Conservation (phyloP, 2,329 filamentous ascomycete genomes). For the Beauveria rudraprayagi region DNA sequence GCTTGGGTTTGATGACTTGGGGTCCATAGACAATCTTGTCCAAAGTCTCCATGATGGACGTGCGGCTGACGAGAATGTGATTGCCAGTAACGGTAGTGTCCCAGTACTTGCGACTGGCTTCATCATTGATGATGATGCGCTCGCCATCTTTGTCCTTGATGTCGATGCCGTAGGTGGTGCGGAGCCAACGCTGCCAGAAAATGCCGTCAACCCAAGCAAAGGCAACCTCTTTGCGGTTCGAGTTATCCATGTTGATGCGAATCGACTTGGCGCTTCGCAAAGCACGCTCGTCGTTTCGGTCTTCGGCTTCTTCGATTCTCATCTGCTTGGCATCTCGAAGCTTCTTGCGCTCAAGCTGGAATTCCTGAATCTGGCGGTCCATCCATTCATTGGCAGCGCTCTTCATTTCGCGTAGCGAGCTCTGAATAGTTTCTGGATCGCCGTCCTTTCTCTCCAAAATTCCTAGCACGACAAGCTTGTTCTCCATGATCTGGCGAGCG, state of each 20-base stretch:
- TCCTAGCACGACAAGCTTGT: conserved; percentile 88
- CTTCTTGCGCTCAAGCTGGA: conserved; percentile 89
- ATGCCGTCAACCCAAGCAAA: conserved; percentile 97
- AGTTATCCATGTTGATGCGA: conserved; percentile 81
- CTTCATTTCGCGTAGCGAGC: conserved; percentile 83
- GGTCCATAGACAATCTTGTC: conserved; percentile 61
- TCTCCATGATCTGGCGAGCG: conserved; percentile 88
- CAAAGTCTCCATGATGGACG: conserved; percentile 82
- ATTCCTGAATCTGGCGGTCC: conserved; percentile 86
- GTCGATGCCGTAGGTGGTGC: conserved; percentile 89
- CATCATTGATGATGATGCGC: conserved; percentile 87
- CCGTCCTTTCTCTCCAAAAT: conserved; percentile 71
- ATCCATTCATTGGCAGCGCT: conserved; percentile 96
- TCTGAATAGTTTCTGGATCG: conserved; percentile 60
- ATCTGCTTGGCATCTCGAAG: conserved; percentile 90
- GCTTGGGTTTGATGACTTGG: conserved; percentile 66
- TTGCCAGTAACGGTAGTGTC: conserved; percentile 84
- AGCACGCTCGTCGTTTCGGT: conserved; percentile 82
- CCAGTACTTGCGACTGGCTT: conserved; percentile 87
- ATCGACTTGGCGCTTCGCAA: conserved; percentile 83
- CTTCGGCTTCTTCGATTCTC: conserved; percentile 91
- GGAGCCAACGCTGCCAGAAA: conserved; percentile 96
- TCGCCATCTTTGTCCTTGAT: conserved; percentile 78
- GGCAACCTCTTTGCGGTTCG: conserved; percentile 77
- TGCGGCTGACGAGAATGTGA: conserved; percentile 80